Base-by-base conservation (phyloP, 2,329 filamentous ascomycete genomes). In the Penicillium decumbens region DNA sequence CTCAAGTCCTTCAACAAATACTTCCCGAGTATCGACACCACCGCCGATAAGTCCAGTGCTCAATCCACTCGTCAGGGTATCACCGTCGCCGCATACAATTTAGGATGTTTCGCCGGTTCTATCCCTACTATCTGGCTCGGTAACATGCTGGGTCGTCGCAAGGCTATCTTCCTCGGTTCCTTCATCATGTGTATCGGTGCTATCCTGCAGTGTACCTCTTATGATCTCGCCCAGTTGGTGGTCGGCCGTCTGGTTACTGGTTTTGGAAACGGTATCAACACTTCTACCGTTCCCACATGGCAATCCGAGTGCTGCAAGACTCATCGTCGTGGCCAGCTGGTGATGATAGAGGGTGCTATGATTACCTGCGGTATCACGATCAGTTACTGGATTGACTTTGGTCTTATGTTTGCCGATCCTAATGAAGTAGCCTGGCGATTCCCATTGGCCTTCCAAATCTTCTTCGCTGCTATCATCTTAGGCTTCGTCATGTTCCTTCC, bases 371-470 rank as follows among this genome's bases (percentile, higher is more conserved):
- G 76, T 53, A 73, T 77, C 47, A 76, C 74, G 54, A 66, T 77
- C 47, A 73, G 70, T 47, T 75, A 78, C 66, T 76, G 77, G 77
- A 67, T 77, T 53, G 75, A 79, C 54, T 73, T 77, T 44, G 75
- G 75, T 9, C 75, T 80, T 48, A 76, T 76, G 6, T 80, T 79
- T 62, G 63, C 77, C n/a, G 76, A 76, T 45, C 72, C 72, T 4
- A 72, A 54, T 42, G 69, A 70, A 8, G 66, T 75, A n/a, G 65
- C 75, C 18, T 81, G 79, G 79, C 71, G 79, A 41, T 78, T 81
- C 51, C 79, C 79, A 0, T 73, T 82, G 43, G 77, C 75, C 6
- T 79, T 82, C 62, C 80, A 83, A 63, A 80, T 80, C 54, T 58
- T 80, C 29, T 77, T 82, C 45, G 78, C 79, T 0, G 49, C 77